Base-by-base conservation (phyloP, 1,139 yeast genomes). In the Blastobotrys ciferrii region DNA sequence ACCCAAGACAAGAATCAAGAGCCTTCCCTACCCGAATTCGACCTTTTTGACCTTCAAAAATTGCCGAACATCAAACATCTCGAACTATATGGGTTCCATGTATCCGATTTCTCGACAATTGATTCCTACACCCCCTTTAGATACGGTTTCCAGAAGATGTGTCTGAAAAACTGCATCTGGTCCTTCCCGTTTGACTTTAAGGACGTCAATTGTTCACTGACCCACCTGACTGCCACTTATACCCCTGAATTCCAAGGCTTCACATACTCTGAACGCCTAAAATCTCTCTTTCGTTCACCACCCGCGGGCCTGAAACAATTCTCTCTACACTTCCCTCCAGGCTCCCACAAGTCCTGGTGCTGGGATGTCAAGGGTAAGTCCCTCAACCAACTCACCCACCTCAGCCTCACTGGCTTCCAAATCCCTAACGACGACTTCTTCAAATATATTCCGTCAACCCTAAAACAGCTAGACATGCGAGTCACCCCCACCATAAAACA, bases 181-280 rank as follows among this genome's bases (percentile, higher is more conserved):
- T 38, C 40, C 18, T 50, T 43, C 32, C 53, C 53, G 15, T 47
- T 50, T 31, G 45, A 43, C 14, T 35, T 42, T 9, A 28, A 38
- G 6, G 30, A 44, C 13, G 18, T 47, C 14, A 47, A 45, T 2
- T 15, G 40, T 3, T 18, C 43, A 7, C 28, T 50, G 37, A 23
- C 17, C 4, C 13, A 23, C 12, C 23, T 50, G 28, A 17, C 41
- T 3, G 23, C 38, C 15, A 12, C 32, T 9, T 50, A 47, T 33
- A 39, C 47, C 25, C 14, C 30, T 5, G 35, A 38, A 14, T 47
- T 43, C 33, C 23, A 31, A 7, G 42, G 46, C 12, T 47, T 46
- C 17, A 50, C 53, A 2, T 48, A 47, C 25, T 45, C 42, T 11
- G 53, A 50, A 32, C 46, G 53, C 12, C 35, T 50, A 7, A 43